Evolutionary conservation across 2,329 filamentous ascomycete species (phyloP).

Genomic region (Penicillium sp.): DNA sequence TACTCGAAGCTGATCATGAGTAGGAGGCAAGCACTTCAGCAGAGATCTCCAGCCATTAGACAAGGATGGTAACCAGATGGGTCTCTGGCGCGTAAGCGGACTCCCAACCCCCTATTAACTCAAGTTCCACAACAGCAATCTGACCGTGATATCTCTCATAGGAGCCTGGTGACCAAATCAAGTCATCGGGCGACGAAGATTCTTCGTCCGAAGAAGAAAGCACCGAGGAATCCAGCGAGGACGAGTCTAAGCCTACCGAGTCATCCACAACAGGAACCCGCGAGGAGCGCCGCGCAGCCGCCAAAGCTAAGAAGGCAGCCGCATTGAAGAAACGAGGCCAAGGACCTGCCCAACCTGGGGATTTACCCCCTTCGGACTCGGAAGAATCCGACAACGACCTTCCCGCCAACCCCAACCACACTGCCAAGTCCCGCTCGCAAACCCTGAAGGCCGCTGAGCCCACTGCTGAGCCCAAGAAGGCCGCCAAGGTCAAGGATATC

Average conservation of each 20-base stretch:
- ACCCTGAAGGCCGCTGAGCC: constrained; percentile 56
- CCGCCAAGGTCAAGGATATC: constrained; percentile 37
- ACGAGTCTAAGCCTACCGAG: constrained; percentile 35
- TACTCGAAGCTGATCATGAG: constrained; percentile 4
- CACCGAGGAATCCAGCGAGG: constrained; percentile 43
- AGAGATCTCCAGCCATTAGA: constrained; percentile 81
- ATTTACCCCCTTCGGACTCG: constrained; percentile 67
- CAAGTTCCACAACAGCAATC: constrained; percentile 1
- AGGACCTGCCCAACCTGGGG: constrained; percentile 67
- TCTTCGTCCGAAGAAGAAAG: constrained; percentile 38
- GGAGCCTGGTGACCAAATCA: constrained; percentile 30
- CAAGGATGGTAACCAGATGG: constrained; percentile 75
- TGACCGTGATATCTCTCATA: constrained; percentile 9
- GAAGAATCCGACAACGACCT: constrained; percentile 38
- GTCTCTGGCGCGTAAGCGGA: constrained; percentile 68
- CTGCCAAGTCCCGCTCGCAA: constrained; percentile 58
- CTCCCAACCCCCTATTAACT: neutral
- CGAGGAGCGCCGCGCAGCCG: constrained; percentile 76
- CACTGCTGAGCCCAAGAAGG: constrained; percentile 38
- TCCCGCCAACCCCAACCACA: constrained; percentile 85
- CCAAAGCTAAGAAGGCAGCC: constrained; percentile 84
- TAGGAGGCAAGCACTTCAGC: constrained; percentile 92
- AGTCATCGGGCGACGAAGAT: constrained; percentile 45
- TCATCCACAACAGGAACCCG: constrained; percentile 56
- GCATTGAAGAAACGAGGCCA: constrained; percentile 69